Conservation (phyloP, 192 early-diverging fungal species). For the Umbelopsis ramanniana region DNA sequence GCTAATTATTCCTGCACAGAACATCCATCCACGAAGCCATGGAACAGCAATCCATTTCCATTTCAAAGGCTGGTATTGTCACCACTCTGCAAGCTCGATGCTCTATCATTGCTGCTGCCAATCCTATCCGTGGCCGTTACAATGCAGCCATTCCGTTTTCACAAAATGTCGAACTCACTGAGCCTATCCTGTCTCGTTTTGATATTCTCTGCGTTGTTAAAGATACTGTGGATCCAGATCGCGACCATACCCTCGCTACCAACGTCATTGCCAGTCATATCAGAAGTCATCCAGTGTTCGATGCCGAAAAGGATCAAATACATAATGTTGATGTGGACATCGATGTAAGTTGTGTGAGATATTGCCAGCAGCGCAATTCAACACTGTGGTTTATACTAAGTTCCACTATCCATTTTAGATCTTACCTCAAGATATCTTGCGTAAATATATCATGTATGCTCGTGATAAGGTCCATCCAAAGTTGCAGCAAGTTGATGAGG, state of each 20-base stretch:
- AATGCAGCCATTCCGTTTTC: constrained; percentile 91
- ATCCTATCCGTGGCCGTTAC: constrained; percentile 85
- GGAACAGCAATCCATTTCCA: constrained; percentile 90
- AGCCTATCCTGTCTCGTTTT: constrained; percentile 98
- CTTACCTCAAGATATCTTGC: constrained; percentile 79
- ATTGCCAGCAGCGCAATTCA: background rate
- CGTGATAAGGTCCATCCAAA: constrained; percentile 76
- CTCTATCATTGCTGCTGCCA: constrained; percentile 81
- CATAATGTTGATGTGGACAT: constrained; percentile 45
- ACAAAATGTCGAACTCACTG: constrained; percentile 97
- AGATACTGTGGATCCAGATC: constrained; percentile 89
- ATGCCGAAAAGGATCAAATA: constrained; percentile 44
- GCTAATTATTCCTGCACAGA: constrained; percentile 34
- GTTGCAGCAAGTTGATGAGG: constrained; percentile 84
- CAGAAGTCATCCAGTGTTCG: constrained; percentile 78
- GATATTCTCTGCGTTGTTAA: constrained; percentile 96
- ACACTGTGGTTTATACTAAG: background rate
- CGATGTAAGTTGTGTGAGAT: constrained; percentile 56
- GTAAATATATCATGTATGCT: constrained; percentile 90
- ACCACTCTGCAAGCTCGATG: constrained; percentile 86
- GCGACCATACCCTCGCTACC: constrained; percentile 87
- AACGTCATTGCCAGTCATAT: constrained; percentile 96
- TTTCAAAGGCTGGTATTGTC: constrained; percentile 88
- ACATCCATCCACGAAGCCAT: constrained; percentile 96
- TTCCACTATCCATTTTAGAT: constrained; percentile 50